Conservation (phyloP, 2,329 filamentous ascomycete species). For the Fusarium continuum region DNA sequence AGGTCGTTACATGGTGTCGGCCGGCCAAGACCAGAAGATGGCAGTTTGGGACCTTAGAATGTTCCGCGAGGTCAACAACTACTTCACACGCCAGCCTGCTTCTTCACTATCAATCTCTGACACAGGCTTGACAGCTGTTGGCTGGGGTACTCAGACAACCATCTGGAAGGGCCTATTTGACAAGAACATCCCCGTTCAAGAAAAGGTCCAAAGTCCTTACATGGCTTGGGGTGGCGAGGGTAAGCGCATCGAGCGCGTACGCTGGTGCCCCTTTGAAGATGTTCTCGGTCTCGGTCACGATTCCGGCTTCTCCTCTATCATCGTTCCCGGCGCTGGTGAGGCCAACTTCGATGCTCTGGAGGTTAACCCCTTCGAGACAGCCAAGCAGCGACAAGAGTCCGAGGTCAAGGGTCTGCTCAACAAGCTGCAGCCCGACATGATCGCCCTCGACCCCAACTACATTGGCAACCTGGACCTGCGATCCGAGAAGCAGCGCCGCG, state of each 20-base stretch:
- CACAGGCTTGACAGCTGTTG: slow-evolving; percentile 84
- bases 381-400: slow-evolving; percentile 89
- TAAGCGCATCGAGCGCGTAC: slow-evolving; percentile 78
- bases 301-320: slow-evolving; percentile 85
- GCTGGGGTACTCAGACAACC: slow-evolving; percentile 88
- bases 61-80: slow-evolving; percentile 91
- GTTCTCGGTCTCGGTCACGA: slow-evolving; percentile 86
- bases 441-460: slow-evolving; percentile 90
- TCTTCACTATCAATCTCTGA: slow-evolving; percentile 90
- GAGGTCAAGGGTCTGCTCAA: slow-evolving; percentile 92
- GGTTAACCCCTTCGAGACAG: slow-evolving; percentile 92
- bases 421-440: slow-evolving; percentile 97
- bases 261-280: slow-evolving; percentile 96
- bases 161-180: slow-evolving; percentile 93
- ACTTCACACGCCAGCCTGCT: slow-evolving; percentile 84
- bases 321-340: slow-evolving; percentile 95
- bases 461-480: slow-evolving; percentile 87
- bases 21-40: slow-evolving; percentile 90
- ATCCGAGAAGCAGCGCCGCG: slow-evolving; percentile 78
- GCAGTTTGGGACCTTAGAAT: slow-evolving; percentile 96
- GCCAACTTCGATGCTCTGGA: slow-evolving; percentile 96
- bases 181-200: slow-evolving; percentile 73
- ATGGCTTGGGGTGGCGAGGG: slow-evolving; percentile 93
- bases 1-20: slow-evolving; percentile 94
- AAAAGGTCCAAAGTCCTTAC: slow-evolving; percentile 87